Evolutionary conservation across 2,329 filamentous ascomycete genomes (phyloP).

Genomic region (Magnaporthiopsis incrustans): DNA sequence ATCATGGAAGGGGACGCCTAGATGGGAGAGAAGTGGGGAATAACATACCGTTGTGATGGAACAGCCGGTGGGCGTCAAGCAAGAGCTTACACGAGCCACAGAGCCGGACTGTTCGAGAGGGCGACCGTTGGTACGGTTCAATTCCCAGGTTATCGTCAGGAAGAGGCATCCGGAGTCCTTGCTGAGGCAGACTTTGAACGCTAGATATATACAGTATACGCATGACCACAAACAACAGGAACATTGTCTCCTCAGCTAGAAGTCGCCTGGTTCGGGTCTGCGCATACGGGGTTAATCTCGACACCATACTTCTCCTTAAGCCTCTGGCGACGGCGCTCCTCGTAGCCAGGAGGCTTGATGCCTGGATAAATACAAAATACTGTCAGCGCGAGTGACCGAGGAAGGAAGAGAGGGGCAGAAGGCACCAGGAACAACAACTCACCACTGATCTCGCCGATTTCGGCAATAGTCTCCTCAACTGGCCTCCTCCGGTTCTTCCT

Average conservation of each 20-base stretch:
- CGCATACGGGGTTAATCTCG: conserved; percentile 63
- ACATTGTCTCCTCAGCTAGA: background rate
- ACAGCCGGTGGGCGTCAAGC: background rate
- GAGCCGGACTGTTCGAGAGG: background rate
- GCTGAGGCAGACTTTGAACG: background rate
- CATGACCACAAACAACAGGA: conserved; percentile 3
- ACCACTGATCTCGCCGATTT: conserved; percentile 86
- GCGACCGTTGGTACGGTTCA: conserved; percentile 4
- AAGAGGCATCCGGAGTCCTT: background rate
- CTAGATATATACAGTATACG: conserved; percentile 9
- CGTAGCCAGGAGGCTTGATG: conserved; percentile 73
- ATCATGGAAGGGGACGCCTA: conserved; percentile 9
- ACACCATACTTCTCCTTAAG: conserved; percentile 84
- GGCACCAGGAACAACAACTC: conserved; percentile 16
- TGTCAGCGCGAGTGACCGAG: background rate
- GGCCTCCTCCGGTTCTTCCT: conserved; percentile 68
- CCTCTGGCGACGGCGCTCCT: conserved; percentile 72
- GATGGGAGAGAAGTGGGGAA: background rate
- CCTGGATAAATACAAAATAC: conserved; percentile 40
- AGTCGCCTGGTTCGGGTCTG: conserved; percentile 27
- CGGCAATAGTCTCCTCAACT: conserved; percentile 68
- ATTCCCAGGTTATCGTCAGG: background rate
- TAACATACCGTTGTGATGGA: conserved; percentile 4
- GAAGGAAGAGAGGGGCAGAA: background rate
- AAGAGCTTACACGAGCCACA: background rate